A percentile compares a stretch with the other conserved stretches of the same genome.
phyloP scores from a whole-genome alignment of 805 yeast genomes.

The Lipomyces sp. region DNA sequence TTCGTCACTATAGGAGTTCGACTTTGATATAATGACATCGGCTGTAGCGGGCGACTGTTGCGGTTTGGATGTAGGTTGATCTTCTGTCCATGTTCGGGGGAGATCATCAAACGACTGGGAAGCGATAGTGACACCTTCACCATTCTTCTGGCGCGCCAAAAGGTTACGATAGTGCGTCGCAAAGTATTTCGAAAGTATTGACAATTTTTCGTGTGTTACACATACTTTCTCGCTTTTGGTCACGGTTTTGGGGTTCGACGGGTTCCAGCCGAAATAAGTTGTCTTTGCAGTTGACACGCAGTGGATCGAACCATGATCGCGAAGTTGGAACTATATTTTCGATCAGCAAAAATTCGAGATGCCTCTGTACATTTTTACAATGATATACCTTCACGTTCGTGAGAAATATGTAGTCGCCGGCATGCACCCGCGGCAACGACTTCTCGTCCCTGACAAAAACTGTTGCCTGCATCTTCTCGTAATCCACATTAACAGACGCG shows the following conservation, averaged over 20 bases:
- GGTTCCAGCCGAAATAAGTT: neutral
- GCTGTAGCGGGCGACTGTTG: neutral
- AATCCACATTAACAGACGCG: neutral
- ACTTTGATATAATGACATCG: neutral
- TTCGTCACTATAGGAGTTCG: neutral
- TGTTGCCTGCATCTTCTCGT: neutral
- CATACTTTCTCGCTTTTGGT: neutral
- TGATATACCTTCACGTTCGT: neutral
- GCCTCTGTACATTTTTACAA: neutral
- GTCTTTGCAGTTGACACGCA: neutral
- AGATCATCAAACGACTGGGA: neutral
- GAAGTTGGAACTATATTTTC: neutral
- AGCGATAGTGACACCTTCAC: neutral
- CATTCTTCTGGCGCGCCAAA: neutral
- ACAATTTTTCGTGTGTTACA: neutral
- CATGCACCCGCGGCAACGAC: neutral
- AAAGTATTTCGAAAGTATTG: neutral
- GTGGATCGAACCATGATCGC: conserved; percentile 1
- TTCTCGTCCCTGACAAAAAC: neutral
- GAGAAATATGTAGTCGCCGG: neutral
- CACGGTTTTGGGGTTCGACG: neutral
- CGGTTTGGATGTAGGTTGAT: neutral
- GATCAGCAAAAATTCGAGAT: neutral
- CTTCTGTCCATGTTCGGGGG: neutral
- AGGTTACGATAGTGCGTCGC: neutral